Evolutionary conservation across 1,139 yeast species (phyloP).

Genomic region (Yamadazyma buinensis): DNA sequence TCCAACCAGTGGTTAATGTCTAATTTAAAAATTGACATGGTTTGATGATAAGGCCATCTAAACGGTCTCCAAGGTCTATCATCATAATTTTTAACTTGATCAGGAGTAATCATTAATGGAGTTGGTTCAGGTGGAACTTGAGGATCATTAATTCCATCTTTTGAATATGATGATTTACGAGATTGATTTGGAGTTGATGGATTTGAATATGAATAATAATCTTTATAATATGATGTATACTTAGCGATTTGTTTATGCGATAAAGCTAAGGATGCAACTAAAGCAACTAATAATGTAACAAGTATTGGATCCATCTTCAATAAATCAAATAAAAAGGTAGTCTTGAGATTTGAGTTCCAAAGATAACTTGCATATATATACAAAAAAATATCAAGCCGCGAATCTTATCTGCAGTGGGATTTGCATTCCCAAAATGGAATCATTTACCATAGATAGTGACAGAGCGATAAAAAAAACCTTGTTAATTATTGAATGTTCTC

Average conservation of each 20-base stretch:
- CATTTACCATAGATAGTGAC: too few species aligned
- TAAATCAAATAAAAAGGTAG: too few species aligned
- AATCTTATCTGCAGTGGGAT: too few species aligned
- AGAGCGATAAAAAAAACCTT: too few species aligned
- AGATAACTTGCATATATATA: too few species aligned
- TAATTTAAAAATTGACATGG: slow-evolving; percentile 68
- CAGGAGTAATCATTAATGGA: slow-evolving; percentile 63
- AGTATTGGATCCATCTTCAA: slow-evolving; percentile 6
- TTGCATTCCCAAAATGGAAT: too few species aligned
- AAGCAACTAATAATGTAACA: slow-evolving; percentile 13
- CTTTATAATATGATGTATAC: slow-evolving; percentile 7
- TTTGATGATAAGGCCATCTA: slow-evolving; percentile 78
- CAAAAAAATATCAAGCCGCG: too few species aligned
- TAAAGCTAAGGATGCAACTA: slow-evolving; percentile 12
- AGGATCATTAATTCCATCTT: slow-evolving; percentile 6
- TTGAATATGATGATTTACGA: slow-evolving; percentile 11
- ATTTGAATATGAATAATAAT: slow-evolving; percentile 10
- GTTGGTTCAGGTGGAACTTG: slow-evolving; percentile 44
- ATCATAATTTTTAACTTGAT: slow-evolving; percentile 59
- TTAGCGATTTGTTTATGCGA: slow-evolving; percentile 15
- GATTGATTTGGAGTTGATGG: slow-evolving; percentile 14
- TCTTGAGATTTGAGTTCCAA: too few species aligned
- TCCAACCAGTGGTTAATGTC: slow-evolving; percentile 76
- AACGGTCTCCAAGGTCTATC: slow-evolving; percentile 82
- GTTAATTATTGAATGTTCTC: too few species aligned